Conservation (phyloP, 345 rosid species). For the Heritiera fomes region DNA sequence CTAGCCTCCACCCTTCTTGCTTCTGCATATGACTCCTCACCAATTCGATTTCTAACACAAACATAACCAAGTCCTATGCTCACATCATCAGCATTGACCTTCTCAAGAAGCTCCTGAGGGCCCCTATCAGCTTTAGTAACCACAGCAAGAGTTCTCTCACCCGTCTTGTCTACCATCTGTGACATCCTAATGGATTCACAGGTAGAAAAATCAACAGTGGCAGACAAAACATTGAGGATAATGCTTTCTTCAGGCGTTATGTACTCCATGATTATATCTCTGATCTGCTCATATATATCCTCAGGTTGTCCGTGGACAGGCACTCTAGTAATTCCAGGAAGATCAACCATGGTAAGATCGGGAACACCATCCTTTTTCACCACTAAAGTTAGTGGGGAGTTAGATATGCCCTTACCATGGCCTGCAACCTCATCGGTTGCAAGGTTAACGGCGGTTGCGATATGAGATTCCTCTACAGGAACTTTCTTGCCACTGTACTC, state of each 20-base stretch:
- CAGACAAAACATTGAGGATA: conserved; percentile 51
- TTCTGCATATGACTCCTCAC: conserved; percentile 38
- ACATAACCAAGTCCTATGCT: conserved; percentile 55
- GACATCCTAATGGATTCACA: conserved; percentile 67
- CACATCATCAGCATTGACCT: conserved; percentile 51
- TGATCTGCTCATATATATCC: conserved; percentile 47
- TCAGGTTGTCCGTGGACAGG: conserved; percentile 58
- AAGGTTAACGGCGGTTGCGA: conserved; percentile 30
- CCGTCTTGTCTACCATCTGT: conserved; percentile 43
- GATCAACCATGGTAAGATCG: conserved; percentile 60
- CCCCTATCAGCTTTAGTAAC: conserved; percentile 56
- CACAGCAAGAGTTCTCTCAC: conserved; percentile 54
- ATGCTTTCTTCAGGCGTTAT: conserved; percentile 49
- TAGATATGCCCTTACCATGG: conserved; percentile 46
- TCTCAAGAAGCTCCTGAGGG: conserved; percentile 51
- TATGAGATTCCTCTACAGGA: conserved; percentile 32
- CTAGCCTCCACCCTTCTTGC: conserved; percentile 34
- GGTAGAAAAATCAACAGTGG: conserved; percentile 46
- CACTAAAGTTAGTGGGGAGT: conserved; percentile 41
- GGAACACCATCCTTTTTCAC: conserved; percentile 53
- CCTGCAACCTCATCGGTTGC: conserved; percentile 55
- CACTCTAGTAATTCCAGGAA: conserved; percentile 58
- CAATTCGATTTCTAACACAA: conserved; percentile 50
- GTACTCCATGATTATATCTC: conserved; percentile 45
- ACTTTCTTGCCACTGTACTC: conserved; percentile 36